These are phyloP conservation scores for Emmonsiellopsis sp. DNA, from an alignment of 2,329 filamentous ascomycete genomes.

Conservation along the genomic window DNA sequence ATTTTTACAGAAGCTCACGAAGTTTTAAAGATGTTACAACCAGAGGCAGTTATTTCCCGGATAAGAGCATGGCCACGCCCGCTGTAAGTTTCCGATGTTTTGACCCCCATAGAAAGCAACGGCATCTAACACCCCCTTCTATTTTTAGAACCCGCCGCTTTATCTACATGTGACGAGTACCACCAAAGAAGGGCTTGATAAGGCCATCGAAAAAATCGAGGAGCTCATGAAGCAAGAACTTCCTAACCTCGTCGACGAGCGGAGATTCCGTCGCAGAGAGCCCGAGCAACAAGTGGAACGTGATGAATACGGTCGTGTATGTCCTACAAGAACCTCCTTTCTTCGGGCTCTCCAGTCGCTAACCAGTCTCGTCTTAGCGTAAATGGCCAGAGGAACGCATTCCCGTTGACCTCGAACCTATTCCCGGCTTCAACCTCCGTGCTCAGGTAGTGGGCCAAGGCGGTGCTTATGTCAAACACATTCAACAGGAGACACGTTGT, in stretches of 20 bases:
- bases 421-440: slow-evolving; percentile 89
- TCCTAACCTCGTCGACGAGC: slow-evolving; percentile 88
- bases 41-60: slow-evolving; percentile 89
- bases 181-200: slow-evolving; percentile 80
- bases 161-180: slow-evolving; percentile 95
- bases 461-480: slow-evolving; percentile 94
- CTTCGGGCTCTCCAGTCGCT: not conserved
- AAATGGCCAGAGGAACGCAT: slow-evolving; percentile 99
- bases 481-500: slow-evolving; percentile 89
- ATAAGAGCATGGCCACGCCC: slow-evolving; percentile 93
- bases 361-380: slow-evolving; percentile 46
- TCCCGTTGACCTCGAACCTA: slow-evolving; percentile 77
- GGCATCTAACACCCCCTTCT: slow-evolving; percentile 3
- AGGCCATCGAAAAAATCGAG: slow-evolving; percentile 78
- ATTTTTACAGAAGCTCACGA: slow-evolving; percentile 49
- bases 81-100: slow-evolving; percentile 52
- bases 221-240: slow-evolving; percentile 95
- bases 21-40: slow-evolving; percentile 90
- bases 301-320: slow-evolving; percentile 81
- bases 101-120: not conserved
- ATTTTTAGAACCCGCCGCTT: slow-evolving; percentile 69
- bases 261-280: slow-evolving; percentile 78
- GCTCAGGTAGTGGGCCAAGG: slow-evolving; percentile 93
- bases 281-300: slow-evolving; percentile 68
- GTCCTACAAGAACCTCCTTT: slow-evolving; percentile 15